Evolutionary conservation across 768 basidiomycete species (phyloP).

Genomic region (Lanmaoa pseudosensibilis): DNA sequence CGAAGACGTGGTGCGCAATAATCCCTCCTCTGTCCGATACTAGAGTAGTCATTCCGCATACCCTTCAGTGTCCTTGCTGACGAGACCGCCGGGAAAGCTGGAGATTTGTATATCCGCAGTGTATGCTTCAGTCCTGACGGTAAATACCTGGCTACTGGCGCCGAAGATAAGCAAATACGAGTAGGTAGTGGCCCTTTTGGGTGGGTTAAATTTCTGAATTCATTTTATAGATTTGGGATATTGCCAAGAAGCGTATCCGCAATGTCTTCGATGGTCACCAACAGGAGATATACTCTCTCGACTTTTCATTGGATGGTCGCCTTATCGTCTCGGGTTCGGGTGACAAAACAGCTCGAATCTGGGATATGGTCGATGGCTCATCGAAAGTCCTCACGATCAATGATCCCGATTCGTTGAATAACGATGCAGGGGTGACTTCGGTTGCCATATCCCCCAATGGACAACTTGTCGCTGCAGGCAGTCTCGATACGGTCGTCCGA

Average conservation of each 20-base stretch:
- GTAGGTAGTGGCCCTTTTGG: slow-evolving; percentile 42
- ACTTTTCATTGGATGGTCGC: slow-evolving; percentile 84
- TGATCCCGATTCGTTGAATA: slow-evolving; percentile 49
- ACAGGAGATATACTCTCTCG: slow-evolving; percentile 93
- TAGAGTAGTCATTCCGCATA: slow-evolving; percentile 10
- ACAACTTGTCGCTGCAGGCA: slow-evolving; percentile 62
- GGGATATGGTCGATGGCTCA: slow-evolving; percentile 51
- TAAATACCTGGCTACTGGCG: slow-evolving; percentile 72
- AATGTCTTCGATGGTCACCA: slow-evolving; percentile 85
- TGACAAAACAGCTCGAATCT: slow-evolving; percentile 67
- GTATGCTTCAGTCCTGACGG: slow-evolving; percentile 79
- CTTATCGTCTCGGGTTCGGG: slow-evolving; percentile 90
- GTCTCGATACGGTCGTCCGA: slow-evolving; percentile 73
- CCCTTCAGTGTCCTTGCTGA: slow-evolving; percentile 68
- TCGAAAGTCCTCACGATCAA: slow-evolving; percentile 40
- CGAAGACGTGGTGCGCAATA: slow-evolving; percentile 71
- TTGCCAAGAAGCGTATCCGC: slow-evolving; percentile 73
- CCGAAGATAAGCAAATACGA: slow-evolving; percentile 90
- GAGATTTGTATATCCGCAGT: slow-evolving; percentile 87
- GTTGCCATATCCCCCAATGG: slow-evolving; percentile 81
- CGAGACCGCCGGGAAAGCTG: slow-evolving; percentile 66
- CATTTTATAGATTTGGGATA: slow-evolving; percentile 83
- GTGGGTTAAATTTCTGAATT: slow-evolving; percentile 5
- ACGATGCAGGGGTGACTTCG: slow-evolving; percentile 72
- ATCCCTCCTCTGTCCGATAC: not conserved